phyloP scores from a whole-genome alignment of 2,329 filamentous ascomycete genomes.

The Akanthomyces lecanii region DNA sequence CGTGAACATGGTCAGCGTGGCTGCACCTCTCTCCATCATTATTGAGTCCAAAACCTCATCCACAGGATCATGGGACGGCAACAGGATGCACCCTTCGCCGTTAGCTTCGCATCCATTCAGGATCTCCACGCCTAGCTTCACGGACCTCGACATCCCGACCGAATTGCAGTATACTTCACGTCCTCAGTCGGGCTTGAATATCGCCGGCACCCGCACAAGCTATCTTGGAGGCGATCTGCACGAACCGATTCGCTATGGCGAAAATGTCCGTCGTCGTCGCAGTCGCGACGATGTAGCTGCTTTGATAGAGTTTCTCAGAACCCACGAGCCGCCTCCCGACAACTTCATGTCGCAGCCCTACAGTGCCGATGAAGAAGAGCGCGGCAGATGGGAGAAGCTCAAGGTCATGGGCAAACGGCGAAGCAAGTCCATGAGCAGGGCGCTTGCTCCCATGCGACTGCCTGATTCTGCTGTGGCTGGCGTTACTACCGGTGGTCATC shows the following conservation, averaged over 20 bases:
- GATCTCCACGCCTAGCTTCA: conserved; percentile 13
- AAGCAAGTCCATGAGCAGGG: conserved; percentile 32
- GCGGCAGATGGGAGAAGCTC: conserved; percentile 38
- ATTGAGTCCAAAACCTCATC: conserved; percentile 7
- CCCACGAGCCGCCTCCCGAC: conserved; percentile 43
- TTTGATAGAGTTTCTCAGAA: conserved; percentile 47
- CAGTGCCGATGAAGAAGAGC: conserved; percentile 25
- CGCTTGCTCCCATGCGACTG: conserved; percentile 35
- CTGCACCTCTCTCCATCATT: conserved; percentile 12
- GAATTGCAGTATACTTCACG: conserved; percentile 8
- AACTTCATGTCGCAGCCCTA: conserved; percentile 48
- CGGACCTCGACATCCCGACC: conserved; percentile 12
- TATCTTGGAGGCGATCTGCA: conserved; percentile 17
- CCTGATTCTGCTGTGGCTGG: conserved; percentile 55
- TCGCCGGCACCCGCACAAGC: conserved; percentile 14
- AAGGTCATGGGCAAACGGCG: conserved; percentile 34
- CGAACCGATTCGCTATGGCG: not conserved
- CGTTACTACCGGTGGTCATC: conserved; percentile 48
- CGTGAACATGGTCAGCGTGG: not conserved
- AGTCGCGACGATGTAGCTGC: conserved; percentile 29
- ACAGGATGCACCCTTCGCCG: conserved; percentile 14
- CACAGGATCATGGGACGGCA: conserved; percentile 11
- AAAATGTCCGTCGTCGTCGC: not conserved
- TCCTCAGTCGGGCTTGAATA: not conserved
- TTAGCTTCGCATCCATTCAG: conserved; percentile 17